These are phyloP conservation scores for Vitis vinifera DNA, from an alignment of 164 flowering plant genomes.

Conservation along the genomic window DNA sequence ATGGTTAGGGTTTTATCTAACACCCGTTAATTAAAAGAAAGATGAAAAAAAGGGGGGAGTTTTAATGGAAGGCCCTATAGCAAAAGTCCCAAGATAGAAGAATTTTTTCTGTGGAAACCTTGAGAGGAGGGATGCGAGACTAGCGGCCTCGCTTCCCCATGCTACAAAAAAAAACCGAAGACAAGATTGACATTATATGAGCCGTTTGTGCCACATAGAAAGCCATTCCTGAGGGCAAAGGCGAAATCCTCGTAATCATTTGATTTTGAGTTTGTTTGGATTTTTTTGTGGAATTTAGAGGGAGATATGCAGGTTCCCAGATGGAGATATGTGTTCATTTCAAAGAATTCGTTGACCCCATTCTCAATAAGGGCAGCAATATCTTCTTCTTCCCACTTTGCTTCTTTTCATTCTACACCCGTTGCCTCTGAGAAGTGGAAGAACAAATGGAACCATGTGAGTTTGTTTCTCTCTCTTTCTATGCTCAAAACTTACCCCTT, in stretches of 20 bases:
- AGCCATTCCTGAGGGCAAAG: too few species aligned
- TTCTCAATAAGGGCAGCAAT: constrained; percentile 1
- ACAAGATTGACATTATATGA: too few species aligned
- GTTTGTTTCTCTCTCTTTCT: constrained; percentile 9
- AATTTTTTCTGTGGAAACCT: too few species aligned
- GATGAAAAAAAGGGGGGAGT: too few species aligned
- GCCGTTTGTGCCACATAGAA: too few species aligned
- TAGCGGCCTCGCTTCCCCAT: too few species aligned
- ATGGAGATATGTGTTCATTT: constrained; percentile 33
- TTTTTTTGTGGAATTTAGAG: neutral
- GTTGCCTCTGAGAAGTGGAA: constrained; percentile 49
- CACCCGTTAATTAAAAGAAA: too few species aligned
- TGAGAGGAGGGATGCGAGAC: too few species aligned
- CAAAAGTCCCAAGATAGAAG: too few species aligned
- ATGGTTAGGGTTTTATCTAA: too few species aligned
- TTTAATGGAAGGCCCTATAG: too few species aligned
- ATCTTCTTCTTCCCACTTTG: constrained; percentile 18
- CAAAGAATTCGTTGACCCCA: constrained; percentile 28
- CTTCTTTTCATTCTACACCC: constrained; percentile 58
- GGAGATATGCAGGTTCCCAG: constrained; percentile 48
- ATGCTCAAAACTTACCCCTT: neutral
- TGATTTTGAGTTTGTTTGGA: neutral
- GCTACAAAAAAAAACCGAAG: too few species aligned
- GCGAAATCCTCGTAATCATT: neutral
- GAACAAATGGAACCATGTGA: constrained; percentile 45